Conservation (phyloP, 1,139 yeast species). For the Hyphopichia pseudoburtonii region DNA sequence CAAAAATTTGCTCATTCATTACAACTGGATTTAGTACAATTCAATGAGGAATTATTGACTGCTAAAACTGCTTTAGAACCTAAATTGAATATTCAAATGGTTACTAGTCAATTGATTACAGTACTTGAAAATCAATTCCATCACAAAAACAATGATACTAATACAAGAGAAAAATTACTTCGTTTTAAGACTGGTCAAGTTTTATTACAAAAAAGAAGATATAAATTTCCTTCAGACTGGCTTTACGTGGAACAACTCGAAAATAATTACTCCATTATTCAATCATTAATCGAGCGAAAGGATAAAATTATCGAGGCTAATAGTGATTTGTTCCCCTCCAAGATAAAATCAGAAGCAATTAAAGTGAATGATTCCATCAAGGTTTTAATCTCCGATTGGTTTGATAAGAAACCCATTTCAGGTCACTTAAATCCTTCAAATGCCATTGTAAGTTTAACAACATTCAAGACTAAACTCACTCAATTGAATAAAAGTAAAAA, state of each 20-base stretch:
- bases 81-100: conserved; percentile 18
- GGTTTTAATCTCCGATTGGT: conserved; percentile 31
- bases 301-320: conserved; percentile 42
- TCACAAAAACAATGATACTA: conserved; percentile 14
- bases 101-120: conserved; percentile 15
- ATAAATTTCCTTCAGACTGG: conserved; percentile 57
- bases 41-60: conserved; percentile 15
- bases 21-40: conserved; percentile 10
- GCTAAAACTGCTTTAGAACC: conserved; percentile 17
- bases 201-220: conserved; percentile 44
- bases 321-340: conserved; percentile 39
- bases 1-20: conserved; percentile 43
- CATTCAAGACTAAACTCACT: conserved; percentile 37
- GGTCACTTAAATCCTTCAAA: conserved; percentile 41
- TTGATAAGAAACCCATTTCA: conserved; percentile 33
- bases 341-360: conserved; percentile 40
- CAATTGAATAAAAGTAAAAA: conserved; percentile 16
- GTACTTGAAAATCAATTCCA: conserved; percentile 16
- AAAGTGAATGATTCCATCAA: conserved; percentile 36
- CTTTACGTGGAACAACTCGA: conserved; percentile 64
- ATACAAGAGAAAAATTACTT: conserved; percentile 27
- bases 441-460: conserved; percentile 50
- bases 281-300: conserved; percentile 42
- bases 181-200: conserved; percentile 43
- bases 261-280: conserved; percentile 45